Base-by-base conservation (phyloP, 176 grass and related monocot genomes). In the Cenchrus fungigraminus region DNA sequence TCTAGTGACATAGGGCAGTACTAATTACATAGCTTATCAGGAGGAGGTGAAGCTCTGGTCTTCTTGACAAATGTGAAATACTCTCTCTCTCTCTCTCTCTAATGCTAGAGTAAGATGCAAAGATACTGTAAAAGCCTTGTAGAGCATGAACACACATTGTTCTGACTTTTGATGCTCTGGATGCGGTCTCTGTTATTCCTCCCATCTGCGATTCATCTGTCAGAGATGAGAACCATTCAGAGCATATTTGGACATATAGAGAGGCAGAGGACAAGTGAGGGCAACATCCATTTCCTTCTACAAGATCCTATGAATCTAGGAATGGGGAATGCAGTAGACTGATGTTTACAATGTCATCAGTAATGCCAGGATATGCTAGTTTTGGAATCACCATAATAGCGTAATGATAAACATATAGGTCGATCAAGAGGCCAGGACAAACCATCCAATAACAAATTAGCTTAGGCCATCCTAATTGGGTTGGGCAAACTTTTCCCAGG, bases 261-360 rank as follows among this genome's bases (percentile, higher is more conserved):
- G 31, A 76, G 79, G 25, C 68, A 68, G 34, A 81, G 42, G 66
- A 25, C 11, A 82, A 60, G 3, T 5, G 11, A 70, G 73, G 52
- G 47, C n/a, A 74, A 25, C 31, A 58, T 19, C 29, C 8, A 52
- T 76, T 64, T 43, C 8, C 60, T 76, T 64, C 54, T 68, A 83
- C 79, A 68, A 19, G 61, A 58, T 42, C 50, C 85, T 81, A 81
- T 8, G 60, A 40, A 66, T 87, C 78, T 82, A 82, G 70, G 61
- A 32, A 25, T 25, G 22, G 22, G n/a, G 22, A 25, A 57, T 45
- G 71, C 42, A 82, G 40, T 75, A 82, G 13, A 79, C 51, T 68
- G 42, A 76, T 58, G 61, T 60, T 60, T 68, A 87, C 78, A 76
- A 68, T 32, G 49, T 12, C 66, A 22, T 19, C 62, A 76, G 51